Conservation (phyloP, 1,139 yeast genomes). For the Candida sp. region DNA sequence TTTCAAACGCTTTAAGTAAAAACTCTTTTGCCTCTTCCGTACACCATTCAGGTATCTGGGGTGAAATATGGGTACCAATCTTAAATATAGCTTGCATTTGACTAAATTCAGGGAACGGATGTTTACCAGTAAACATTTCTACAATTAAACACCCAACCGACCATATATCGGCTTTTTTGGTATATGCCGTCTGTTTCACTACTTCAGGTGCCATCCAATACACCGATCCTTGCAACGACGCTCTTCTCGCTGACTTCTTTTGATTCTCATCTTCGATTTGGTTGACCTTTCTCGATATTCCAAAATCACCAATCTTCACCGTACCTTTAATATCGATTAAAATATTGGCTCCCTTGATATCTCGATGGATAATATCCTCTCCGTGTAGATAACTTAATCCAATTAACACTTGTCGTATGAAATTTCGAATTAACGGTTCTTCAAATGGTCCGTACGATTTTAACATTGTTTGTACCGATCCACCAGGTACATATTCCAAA, state of each 20-base stretch:
- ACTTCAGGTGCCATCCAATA: slow-evolving; percentile 99
- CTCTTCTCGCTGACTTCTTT: slow-evolving; percentile 52
- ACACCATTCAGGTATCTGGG: slow-evolving; percentile 77
- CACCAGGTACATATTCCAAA: slow-evolving; percentile 95
- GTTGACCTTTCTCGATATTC: slow-evolving; percentile 77
- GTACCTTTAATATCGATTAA: slow-evolving; percentile 88
- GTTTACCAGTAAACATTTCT: slow-evolving; percentile 94
- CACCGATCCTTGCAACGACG: slow-evolving; percentile 89
- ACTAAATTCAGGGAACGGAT: slow-evolving; percentile 90
- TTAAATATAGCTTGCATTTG: slow-evolving; percentile 97
- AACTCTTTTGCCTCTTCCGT: slow-evolving; percentile 69
- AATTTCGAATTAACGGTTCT: slow-evolving; percentile 81
- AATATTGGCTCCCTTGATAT: slow-evolving; percentile 91
- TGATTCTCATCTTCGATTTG: slow-evolving; percentile 18
- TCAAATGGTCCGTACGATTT: slow-evolving; percentile 89
- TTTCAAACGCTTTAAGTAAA: slow-evolving; percentile 62
- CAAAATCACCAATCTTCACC: slow-evolving; percentile 91
- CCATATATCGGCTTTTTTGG: slow-evolving; percentile 94
- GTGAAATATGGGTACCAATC: slow-evolving; percentile 79
- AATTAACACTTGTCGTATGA: slow-evolving; percentile 77
- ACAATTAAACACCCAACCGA: slow-evolving; percentile 88
- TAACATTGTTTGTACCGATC: slow-evolving; percentile 86
- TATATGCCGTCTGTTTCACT: slow-evolving; percentile 85
- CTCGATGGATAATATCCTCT: slow-evolving; percentile 83
- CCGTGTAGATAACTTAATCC: slow-evolving; percentile 82